Conservation (phyloP, 78 protist species). For the Dictyostelium firmibasis region DNA sequence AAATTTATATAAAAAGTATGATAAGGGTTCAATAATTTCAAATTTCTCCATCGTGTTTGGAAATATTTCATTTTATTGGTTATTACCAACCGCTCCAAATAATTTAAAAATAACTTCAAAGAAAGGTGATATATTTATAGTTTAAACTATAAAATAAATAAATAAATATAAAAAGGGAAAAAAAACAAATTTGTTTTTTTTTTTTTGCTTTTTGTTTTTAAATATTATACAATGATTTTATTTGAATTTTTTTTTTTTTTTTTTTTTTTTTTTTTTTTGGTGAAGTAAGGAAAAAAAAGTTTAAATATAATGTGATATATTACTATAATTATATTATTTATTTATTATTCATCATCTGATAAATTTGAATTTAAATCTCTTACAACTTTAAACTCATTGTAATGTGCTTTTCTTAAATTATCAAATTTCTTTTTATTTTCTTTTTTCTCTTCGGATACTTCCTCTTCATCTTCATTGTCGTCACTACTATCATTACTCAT, state of each 20-base stretch:
- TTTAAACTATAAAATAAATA: constrained; percentile 3
- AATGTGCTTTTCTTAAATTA: constrained; percentile 65
- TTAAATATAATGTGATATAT: no score
- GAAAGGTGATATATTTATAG: constrained; percentile 64
- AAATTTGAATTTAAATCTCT: constrained; percentile 2
- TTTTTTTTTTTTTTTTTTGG: neutral
- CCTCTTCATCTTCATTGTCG: constrained; percentile 25
- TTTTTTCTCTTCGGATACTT: constrained; percentile 29
- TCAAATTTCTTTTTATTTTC: constrained; percentile 50
- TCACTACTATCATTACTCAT: neutral
- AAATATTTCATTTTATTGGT: constrained; percentile 10
- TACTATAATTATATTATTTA: neutral
- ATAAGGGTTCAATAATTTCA: constrained; percentile 6
- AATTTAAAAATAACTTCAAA: neutral
- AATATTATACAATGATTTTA: neutral
- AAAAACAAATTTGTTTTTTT: no score
- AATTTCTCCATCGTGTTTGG: constrained; percentile 41
- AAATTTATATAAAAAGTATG: neutral
- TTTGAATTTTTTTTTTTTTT: neutral
- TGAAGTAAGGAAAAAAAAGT: neutral
- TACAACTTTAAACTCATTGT: constrained; percentile 24
- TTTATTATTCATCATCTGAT: constrained; percentile 19
- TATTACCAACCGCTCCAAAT: constrained; percentile 27
- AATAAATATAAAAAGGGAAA: no score
- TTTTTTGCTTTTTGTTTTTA: neutral